Evolutionary conservation across 2,329 filamentous ascomycete species (phyloP), one percentile per base, ranked within the genome.

Genomic region (Stemphylium beticola): DNA sequence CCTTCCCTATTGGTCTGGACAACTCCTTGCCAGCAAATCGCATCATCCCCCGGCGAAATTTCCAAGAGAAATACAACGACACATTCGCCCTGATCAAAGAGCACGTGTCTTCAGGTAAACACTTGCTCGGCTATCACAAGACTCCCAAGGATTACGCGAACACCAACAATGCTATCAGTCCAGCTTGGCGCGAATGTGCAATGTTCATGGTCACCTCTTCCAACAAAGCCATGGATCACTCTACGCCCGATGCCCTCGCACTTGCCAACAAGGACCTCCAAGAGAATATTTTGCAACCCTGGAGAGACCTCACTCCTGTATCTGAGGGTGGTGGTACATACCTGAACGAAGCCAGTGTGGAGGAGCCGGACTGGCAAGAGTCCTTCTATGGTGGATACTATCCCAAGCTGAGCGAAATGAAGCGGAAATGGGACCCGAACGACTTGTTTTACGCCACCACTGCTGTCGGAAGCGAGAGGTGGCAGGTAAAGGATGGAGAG

Each of bases 41-140:
- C 17, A 62, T 77, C 2, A 53, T 75, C 0, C 73, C 72, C 1
- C 45, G 62, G 4, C 31, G 53, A 12, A 59, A 61, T 31, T 64
- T 75, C 4, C 41, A 60, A 1, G 59, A 73, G 8, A 72, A 54
- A 62, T 66, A 32, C 64, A 67, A 50, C 46, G 52, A 49, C 24
- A 53, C 63, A 0, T 64, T 55, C 18, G 42, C 49, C 4, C 73
- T 88, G 31, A 78, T 88, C 1, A 49, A 53, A 60, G 45, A 54
- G 64, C 64, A 68, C 12, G 57, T 64, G 0, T 40, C 33, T 1
- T 33, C 40, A 3, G 63, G 58, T 0, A 50, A 47, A 17, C 61
- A 67, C n/a, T 14, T 55, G 2, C 42, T 57, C 1, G 58, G 53
- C 15, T 64, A 62, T 38, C 63, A 65, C 49, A 61, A 65, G 50